phyloP scores from a whole-genome alignment of 129 eudicot species.

The Oenanthe sinensis region DNA sequence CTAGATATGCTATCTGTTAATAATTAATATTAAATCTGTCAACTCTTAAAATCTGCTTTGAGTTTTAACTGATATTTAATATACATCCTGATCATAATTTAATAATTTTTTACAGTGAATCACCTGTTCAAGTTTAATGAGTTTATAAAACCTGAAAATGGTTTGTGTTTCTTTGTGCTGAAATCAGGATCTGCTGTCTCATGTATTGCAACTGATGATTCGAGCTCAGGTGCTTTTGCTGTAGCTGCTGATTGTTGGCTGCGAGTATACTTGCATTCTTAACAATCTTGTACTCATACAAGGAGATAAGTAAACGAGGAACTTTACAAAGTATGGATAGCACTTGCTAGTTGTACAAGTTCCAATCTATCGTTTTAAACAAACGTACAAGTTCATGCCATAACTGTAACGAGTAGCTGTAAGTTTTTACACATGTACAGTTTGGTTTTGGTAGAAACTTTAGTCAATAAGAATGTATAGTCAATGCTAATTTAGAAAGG shows the following conservation, averaged over 20 bases:
- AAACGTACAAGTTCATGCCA: background rate
- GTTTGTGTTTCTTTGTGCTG: constrained; percentile 5
- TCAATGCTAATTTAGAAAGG: background rate
- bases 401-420: too few relatives aligned
- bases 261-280: constrained; percentile 33
- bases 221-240: constrained; percentile 49
- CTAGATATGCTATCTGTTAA: background rate
- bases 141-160: background rate
- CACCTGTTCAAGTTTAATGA: background rate
- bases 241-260: constrained; percentile 54
- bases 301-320: background rate
- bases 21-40: background rate
- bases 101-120: background rate
- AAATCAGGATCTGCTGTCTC: constrained; percentile 48
- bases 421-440: background rate
- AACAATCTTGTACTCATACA: background rate
- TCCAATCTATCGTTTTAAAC: background rate
- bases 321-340: background rate
- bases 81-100: background rate
- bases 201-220: constrained; percentile 50
- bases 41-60: background rate
- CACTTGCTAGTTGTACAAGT: background rate
- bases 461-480: background rate
- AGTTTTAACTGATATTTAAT: background rate
- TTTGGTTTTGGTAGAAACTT: background rate